Conservation (phyloP, 2,329 filamentous ascomycete species). For the Teratosphaeriaceae sp. region DNA sequence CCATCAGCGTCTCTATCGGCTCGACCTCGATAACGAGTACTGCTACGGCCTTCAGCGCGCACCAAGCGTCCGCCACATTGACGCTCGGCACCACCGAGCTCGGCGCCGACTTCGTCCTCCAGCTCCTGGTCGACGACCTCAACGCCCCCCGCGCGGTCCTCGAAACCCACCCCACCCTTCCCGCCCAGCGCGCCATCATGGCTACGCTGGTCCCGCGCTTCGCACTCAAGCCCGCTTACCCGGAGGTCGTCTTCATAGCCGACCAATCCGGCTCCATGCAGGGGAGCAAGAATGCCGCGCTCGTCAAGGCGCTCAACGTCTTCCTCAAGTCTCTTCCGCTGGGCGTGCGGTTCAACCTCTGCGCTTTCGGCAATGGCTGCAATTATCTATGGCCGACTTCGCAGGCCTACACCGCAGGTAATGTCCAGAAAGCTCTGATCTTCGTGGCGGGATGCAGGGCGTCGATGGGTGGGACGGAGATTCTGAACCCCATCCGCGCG, state of each 20-base stretch:
- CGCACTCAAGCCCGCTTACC: constrained; percentile 47
- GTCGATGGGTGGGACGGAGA: constrained; percentile 49
- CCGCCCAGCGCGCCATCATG: constrained; percentile 61
- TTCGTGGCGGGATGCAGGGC: constrained; percentile 40
- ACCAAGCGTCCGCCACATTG: constrained; percentile 57
- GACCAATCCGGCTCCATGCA: constrained; percentile 65
- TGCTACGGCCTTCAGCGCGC: constrained; percentile 45
- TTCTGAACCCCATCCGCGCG: constrained; percentile 42
- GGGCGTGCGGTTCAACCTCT: constrained; percentile 63
- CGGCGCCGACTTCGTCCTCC: constrained; percentile 60
- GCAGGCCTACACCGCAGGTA: constrained; percentile 39
- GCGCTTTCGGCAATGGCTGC: constrained; percentile 52
- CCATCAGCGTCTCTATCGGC: constrained; percentile 59
- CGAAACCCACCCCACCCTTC: constrained; percentile 57
- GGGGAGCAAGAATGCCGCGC: constrained; percentile 44
- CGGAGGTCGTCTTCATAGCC: constrained; percentile 66
- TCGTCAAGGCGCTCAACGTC: constrained; percentile 51
- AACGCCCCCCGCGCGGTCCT: constrained; percentile 58
- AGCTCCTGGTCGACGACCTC: constrained; percentile 55
- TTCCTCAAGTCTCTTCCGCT: constrained; percentile 61
- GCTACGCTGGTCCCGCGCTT: constrained; percentile 64
- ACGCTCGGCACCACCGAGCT: constrained; percentile 48
- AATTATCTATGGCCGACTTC: constrained; percentile 45
- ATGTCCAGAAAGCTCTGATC: constrained; percentile 37
- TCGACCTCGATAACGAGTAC: constrained; percentile 41